phyloP scores from a whole-genome alignment of 2,329 filamentous ascomycete species.

The Aspergillus sp. region DNA sequence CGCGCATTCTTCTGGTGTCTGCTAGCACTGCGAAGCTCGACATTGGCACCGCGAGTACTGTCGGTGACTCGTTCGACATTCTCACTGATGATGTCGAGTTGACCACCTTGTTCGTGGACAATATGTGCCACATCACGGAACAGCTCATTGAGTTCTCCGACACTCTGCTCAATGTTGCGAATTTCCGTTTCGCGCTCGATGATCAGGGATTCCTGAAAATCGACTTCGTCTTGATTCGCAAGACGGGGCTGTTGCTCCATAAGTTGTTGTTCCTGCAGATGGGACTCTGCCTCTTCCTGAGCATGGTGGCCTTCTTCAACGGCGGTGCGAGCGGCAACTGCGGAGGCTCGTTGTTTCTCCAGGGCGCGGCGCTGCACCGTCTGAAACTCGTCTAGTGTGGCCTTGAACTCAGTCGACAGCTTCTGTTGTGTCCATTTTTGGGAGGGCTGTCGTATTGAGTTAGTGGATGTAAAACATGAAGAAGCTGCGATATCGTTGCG shows the following conservation, averaged over 20 bases:
- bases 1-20: conserved; percentile 93
- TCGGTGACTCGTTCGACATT: conserved; percentile 82
- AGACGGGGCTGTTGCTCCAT: conserved; percentile 76
- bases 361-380: conserved; percentile 83
- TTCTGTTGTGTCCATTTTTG: conserved; percentile 98
- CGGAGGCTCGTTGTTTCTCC: conserved; percentile 87
- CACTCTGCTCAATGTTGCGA: conserved; percentile 93
- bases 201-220: conserved; percentile 95
- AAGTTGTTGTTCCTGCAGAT: conserved; percentile 67
- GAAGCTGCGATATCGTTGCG: conserved; percentile 4
- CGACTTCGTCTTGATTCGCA: conserved; percentile 89
- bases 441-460: conserved; percentile 61
- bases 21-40: conserved; percentile 80
- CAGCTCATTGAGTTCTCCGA: conserved; percentile 91
- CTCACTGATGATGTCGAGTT: conserved; percentile 80
- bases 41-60: conserved; percentile 80
- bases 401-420: conserved; percentile 87
- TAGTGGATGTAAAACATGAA: conserved; percentile 10
- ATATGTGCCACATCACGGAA: conserved; percentile 99
- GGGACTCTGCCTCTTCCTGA: conserved; percentile 38
- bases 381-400: conserved; percentile 87
- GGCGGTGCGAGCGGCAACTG: conserved; percentile 77
- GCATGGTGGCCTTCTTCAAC: conserved; percentile 56
- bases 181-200: conserved; percentile 97
- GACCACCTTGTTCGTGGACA: conserved; percentile 87